Base-by-base conservation (phyloP, 1,284 basidiomycete species). In the Papiliotrema terrestris region DNA sequence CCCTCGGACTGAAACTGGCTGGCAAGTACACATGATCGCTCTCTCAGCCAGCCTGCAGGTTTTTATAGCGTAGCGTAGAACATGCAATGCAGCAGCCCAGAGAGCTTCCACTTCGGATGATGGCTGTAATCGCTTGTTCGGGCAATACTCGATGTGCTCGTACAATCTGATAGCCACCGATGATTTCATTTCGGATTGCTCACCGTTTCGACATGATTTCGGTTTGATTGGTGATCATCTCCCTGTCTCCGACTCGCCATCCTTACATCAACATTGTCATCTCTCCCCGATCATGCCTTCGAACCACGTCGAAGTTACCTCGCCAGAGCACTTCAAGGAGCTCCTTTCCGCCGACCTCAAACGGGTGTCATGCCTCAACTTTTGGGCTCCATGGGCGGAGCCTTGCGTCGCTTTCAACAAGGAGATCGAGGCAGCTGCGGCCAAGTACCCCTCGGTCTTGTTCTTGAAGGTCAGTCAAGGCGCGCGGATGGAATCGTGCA, bases 361-460 rank as follows among this genome's bases (percentile, higher is more conserved):
- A 23, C 81, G 88, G 35, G 82, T 94, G 23, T 91, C 91, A 6
- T 79, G 93, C 39, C 84, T 95, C 69, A 91, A 89, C 78, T 97
- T 96, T 75, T 93, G 91, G 87, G 89, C 93, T 54, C 81, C 85
- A 72, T 96, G 90, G 90, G 93, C 91, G 0, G 88, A 85, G 61
- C 91, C 91, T 39, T 96, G 92, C 79, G 81, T 82, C 62, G 82
- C 86, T 65, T 95, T 94, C 86, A 93, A 91, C 77, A 80, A 84
- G 54, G 83, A 89, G 8, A 83, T 89, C 25, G 62, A 72, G 26
- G 85, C 87, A 65, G 80, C 93, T 35, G 84, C 91, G 1, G 82
- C 81, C 61, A 87, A 87, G 71, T 84, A 91, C 67, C 81, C 86
- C 0, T 68, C 80, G 9, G 72, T 88, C 1, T 79, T 94, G 22